Base-by-base conservation (phyloP, 148 eudicot species). In the Chenopodium suecicum region DNA sequence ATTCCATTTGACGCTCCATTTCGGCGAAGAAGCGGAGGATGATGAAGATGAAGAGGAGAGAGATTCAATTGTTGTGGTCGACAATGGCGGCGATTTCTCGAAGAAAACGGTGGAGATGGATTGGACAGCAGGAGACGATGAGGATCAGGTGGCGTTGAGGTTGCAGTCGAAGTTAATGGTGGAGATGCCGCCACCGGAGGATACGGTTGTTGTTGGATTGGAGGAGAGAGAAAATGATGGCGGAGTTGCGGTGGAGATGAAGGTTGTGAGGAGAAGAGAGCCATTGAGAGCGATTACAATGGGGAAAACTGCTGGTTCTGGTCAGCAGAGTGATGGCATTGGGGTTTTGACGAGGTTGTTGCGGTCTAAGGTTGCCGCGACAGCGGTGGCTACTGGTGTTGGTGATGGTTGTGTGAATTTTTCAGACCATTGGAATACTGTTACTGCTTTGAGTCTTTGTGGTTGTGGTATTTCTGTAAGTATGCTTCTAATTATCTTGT, bases 91-190 rank as follows among this genome's bases (percentile, higher is more conserved):
- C n/a, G 86, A 50, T 70, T 91, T 41, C 25, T 78, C 65, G 27
- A 73, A 78, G 44, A 85, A 85, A 80, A 77, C 73, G 78, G 89
- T 94, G 69, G 98, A 92, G 74, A 92, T 94, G 27, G 98, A 94
- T 37, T 97, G 99, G 99, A 90, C 88, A 22, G 92, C 91, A 16
- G 98, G 97, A 0, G 98, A 97, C 16, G 99, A 97, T 23, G 99
- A 97, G 84, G 99, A 94, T 80, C 97, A 94, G 79, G 89, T 91
- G 73, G 98, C 98, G 44, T 58, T 97, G 34, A 79, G 91, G 50
- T 76, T 97, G 17, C 93, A 92, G 74, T 94, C 98, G 20, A 95
- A 92, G 89, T 86, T 97, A 16, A 97, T 97, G 98, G 94, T 93
- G 1, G 93, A 91, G 2, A 69, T 94, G 86, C 99, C 99, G 19